These are phyloP conservation scores for Artemisia annua DNA, from an alignment of 129 eudicot genomes.

Conservation along the genomic window DNA sequence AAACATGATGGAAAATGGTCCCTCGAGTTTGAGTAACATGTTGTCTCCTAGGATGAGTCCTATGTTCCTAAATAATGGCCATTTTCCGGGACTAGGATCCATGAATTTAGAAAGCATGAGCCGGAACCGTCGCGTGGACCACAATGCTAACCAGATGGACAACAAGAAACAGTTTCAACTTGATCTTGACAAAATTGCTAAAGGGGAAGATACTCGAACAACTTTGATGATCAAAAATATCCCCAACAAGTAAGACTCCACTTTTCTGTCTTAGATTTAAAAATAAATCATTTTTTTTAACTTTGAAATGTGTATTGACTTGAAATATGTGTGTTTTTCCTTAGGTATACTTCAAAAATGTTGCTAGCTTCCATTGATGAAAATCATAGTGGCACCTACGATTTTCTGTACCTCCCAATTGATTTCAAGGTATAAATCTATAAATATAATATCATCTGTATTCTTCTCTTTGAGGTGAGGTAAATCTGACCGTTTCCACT, in stretches of 20 bases:
- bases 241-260: conserved; percentile 71
- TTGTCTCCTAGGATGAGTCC: conserved; percentile 51
- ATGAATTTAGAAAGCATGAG: conserved; percentile 36
- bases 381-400: conserved; percentile 76
- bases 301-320: neutral
- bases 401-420: conserved; percentile 87
- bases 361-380: conserved; percentile 89
- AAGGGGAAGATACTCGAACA: conserved; percentile 81
- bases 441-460: neutral
- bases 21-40: conserved; percentile 55
- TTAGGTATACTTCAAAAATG: conserved; percentile 96
- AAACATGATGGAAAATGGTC: conserved; percentile 52
- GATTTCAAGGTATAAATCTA: conserved; percentile 73
- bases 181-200: conserved; percentile 67
- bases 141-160: conserved; percentile 54
- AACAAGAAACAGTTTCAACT: conserved; percentile 78
- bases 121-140: conserved; percentile 48
- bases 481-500: conserved; percentile 2
- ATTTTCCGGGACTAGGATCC: conserved; percentile 42
- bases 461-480: neutral
- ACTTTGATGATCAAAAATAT: conserved; percentile 95
- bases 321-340: conserved; percentile 6
- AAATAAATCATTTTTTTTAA: neutral
- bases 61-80: conserved; percentile 49
- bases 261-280: neutral